A percentile compares a stretch with the other conserved stretches of the same genome.
Evolutionary conservation across 1,139 yeast species (phyloP).

Genomic region (Meyerozyma guilliermondii): DNA sequence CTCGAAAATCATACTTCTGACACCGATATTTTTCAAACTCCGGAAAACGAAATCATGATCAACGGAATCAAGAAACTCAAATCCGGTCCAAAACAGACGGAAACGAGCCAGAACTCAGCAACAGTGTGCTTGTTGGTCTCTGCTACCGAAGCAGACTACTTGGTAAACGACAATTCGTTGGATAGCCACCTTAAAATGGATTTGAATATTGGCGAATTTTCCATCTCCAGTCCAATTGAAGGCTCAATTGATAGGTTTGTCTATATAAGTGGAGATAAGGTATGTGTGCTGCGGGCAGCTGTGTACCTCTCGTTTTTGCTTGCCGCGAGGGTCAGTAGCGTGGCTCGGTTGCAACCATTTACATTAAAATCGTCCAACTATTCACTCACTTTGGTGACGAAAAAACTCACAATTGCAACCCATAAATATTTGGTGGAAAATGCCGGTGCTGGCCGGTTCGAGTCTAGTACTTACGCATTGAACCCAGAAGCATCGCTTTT

Average conservation of each 20-base stretch:
- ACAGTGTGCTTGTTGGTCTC: background rate
- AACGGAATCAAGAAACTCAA: background rate
- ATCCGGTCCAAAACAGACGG: background rate
- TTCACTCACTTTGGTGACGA: constrained; percentile 8
- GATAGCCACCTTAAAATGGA: constrained; percentile 8
- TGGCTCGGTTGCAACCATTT: constrained; percentile 13
- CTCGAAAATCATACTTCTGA: background rate
- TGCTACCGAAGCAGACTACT: constrained; percentile 21
- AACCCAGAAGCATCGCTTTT: background rate
- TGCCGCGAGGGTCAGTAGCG: constrained; percentile 21
- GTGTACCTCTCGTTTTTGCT: constrained; percentile 19
- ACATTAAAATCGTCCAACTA: constrained; percentile 32
- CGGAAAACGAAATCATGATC: constrained; percentile 1
- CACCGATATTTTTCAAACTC: background rate
- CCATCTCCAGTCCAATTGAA: constrained; percentile 15
- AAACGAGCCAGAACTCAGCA: background rate
- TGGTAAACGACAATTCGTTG: constrained; percentile 11
- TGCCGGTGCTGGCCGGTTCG: background rate
- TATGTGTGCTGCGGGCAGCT: constrained; percentile 18
- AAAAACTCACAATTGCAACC: background rate
- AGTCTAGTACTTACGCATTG: background rate
- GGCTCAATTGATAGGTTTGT: constrained; percentile 28
- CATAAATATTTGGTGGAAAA: background rate
- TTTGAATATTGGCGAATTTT: constrained; percentile 18
- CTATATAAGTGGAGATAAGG: constrained; percentile 21